Conservation (phyloP, 2,329 filamentous ascomycete genomes). For the Periglandula ipomoeae region DNA sequence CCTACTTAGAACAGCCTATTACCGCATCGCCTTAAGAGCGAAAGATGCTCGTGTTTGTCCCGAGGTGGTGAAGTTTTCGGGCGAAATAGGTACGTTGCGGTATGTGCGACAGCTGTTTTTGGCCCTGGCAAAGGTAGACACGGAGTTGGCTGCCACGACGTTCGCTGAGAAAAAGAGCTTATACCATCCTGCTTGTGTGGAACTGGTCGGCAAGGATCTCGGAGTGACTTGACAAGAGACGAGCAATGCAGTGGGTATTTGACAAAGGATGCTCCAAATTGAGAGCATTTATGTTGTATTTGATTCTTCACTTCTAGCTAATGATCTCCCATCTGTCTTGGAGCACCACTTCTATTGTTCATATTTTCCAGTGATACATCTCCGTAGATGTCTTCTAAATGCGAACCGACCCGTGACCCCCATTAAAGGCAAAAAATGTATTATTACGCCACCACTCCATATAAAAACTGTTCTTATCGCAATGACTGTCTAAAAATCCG, state of each 20-base stretch:
- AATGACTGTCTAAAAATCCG: constrained; percentile 2
- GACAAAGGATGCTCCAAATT: no score
- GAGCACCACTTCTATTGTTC: no score
- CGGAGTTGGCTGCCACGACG: constrained; percentile 65
- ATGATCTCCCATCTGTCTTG: no score
- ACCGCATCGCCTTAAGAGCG: constrained; percentile 67
- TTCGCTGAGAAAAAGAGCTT: constrained; percentile 85
- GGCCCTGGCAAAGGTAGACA: constrained; percentile 64
- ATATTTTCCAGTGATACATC: no score
- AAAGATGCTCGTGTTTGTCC: constrained; percentile 68
- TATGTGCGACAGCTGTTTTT: constrained; percentile 84
- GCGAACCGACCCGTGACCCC: background rate
- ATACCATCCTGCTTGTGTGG: constrained; percentile 88
- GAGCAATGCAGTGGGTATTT: no score
- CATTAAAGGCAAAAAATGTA: background rate
- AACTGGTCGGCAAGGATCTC: constrained; percentile 80
- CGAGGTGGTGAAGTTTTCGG: no score
- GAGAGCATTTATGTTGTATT: no score
- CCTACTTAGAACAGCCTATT: constrained; percentile 75
- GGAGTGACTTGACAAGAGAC: constrained; percentile 20
- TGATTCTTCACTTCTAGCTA: no score
- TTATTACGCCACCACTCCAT: background rate
- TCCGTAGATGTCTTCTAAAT: no score
- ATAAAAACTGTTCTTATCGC: background rate
- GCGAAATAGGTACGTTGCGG: constrained; percentile 97